A percentile compares a stretch with the other conserved stretches of the same genome.
Conservation (phyloP, 306 rosid species). For the Vigna mungo region DNA sequence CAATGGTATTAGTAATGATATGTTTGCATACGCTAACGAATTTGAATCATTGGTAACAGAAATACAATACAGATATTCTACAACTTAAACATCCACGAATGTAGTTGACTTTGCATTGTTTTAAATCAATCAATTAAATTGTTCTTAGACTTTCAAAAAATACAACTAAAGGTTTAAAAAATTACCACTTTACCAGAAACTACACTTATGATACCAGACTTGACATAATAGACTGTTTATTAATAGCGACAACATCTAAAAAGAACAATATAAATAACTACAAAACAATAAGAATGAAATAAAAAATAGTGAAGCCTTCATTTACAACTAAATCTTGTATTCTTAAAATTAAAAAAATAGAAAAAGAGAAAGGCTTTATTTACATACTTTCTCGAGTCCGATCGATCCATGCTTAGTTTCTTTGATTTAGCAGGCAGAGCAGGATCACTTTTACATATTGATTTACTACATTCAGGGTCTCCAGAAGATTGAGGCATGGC, state of each 20-base stretch:
- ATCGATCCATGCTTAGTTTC: constrained; percentile 74
- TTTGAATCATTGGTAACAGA: constrained; percentile 34
- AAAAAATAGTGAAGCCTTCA: constrained; percentile 15
- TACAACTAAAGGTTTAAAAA: not conserved
- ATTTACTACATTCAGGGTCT: constrained; percentile 77
- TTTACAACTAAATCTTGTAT: constrained; percentile 25
- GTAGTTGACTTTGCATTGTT: constrained; percentile 18
- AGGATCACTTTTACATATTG: constrained; percentile 64
- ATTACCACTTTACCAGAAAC: constrained; percentile 26
- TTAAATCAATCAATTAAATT: not conserved
- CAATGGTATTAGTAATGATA: constrained; percentile 3
- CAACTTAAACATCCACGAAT: constrained; percentile 10
- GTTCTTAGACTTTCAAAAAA: constrained; percentile 11
- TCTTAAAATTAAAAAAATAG: not conserved
- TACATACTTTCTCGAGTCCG: constrained; percentile 82
- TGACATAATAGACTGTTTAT: constrained; percentile 5
- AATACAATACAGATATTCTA: constrained; percentile 16
- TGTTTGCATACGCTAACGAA: constrained; percentile 21
- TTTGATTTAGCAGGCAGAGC: constrained; percentile 71
- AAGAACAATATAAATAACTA: constrained; percentile 10
- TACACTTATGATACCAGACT: not conserved
- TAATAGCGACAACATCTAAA: constrained; percentile 12
- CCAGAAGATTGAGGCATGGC: constrained; percentile 74
- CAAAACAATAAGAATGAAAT: not conserved
- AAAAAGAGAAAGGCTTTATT: constrained; percentile 30